Percentiles rank a stretch among this genome's conserved stretches.
Conservation (phyloP, 2,329 filamentous ascomycete species). For the Aspergillus texensis region DNA sequence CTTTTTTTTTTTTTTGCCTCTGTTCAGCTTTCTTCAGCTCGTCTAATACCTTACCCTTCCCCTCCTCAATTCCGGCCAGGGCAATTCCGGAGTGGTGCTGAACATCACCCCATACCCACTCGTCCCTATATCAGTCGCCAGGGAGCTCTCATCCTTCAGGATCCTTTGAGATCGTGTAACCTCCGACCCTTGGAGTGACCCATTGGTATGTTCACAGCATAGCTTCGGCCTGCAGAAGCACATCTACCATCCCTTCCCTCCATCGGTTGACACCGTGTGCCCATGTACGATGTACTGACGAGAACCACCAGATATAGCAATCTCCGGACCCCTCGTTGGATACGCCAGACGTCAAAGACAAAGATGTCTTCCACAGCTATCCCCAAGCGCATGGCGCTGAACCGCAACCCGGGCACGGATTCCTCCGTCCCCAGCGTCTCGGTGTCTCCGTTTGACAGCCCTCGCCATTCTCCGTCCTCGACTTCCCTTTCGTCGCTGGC, state of each 20-base stretch:
- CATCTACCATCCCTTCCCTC: not conserved
- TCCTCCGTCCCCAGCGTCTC: slow-evolving; percentile 57
- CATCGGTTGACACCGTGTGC: no score
- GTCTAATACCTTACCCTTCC: not conserved
- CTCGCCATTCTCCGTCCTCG: slow-evolving; percentile 70
- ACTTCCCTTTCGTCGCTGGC: slow-evolving; percentile 91
- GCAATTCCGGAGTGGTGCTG: slow-evolving; percentile 1
- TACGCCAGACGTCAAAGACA: not conserved
- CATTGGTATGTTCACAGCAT: slow-evolving; percentile 10
- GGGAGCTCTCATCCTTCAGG: slow-evolving; percentile 14
- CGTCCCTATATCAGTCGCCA: slow-evolving; percentile 7
- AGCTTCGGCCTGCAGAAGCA: not conserved
- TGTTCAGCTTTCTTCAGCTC: slow-evolving; percentile 5
- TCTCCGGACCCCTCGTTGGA: not conserved
- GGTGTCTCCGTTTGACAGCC: slow-evolving; percentile 61
- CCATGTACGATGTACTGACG: not conserved
- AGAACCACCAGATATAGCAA: not conserved
- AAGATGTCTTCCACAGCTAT: slow-evolving; percentile 56
- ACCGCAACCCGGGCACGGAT: slow-evolving; percentile 56
- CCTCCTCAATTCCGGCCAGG: not conserved
- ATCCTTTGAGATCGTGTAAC: slow-evolving; percentile 6
- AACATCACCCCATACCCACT: slow-evolving; percentile 10
- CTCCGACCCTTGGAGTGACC: not conserved
- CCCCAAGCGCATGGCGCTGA: slow-evolving; percentile 51
- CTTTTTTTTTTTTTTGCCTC: slow-evolving; percentile 7